Conservation (phyloP, 2,329 filamentous ascomycete genomes). For the Cladosporium cucumerinum region DNA sequence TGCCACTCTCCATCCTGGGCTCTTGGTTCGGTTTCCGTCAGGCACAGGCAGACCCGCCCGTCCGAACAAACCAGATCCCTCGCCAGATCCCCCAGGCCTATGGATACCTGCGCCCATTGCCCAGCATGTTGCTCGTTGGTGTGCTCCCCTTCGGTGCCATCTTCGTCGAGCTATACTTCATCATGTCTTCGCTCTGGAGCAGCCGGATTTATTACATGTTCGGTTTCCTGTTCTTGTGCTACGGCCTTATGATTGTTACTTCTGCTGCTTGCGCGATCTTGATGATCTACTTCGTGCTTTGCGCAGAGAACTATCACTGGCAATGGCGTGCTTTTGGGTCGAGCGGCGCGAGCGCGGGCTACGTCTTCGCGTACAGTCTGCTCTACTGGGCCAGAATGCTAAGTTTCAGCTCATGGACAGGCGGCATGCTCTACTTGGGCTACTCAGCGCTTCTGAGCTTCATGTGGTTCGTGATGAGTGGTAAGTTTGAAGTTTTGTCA, state of each 20-base stretch:
- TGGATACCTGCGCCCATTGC: conserved; percentile 80
- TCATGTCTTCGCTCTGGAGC: conserved; percentile 99
- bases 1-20: conserved; percentile 83
- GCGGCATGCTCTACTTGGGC: conserved; percentile 86
- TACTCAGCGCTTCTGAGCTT: conserved; percentile 88
- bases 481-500: conserved; percentile 58
- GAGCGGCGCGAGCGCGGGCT: conserved; percentile 82
- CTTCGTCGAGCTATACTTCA: conserved; percentile 98
- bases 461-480: conserved; percentile 88
- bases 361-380: conserved; percentile 88
- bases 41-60: conserved; percentile 68
- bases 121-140: conserved; percentile 87
- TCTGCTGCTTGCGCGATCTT: conserved; percentile 88
- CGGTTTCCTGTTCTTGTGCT: conserved; percentile 96
- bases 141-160: conserved; percentile 94
- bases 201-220: conserved; percentile 99
- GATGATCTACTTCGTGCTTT: conserved; percentile 94
- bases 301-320: conserved; percentile 97
- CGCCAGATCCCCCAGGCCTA: conserved; percentile 85
- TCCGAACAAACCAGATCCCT: conserved; percentile 95
- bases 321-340: conserved; percentile 95
- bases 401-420: conserved; percentile 77
- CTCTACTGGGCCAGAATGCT: conserved; percentile 89
- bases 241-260: conserved; percentile 94
- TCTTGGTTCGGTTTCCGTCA: conserved; percentile 88